These are phyloP conservation scores for Microsporum ferrugineum DNA, from an alignment of 2,329 filamentous ascomycete genomes.

Conservation along the genomic window DNA sequence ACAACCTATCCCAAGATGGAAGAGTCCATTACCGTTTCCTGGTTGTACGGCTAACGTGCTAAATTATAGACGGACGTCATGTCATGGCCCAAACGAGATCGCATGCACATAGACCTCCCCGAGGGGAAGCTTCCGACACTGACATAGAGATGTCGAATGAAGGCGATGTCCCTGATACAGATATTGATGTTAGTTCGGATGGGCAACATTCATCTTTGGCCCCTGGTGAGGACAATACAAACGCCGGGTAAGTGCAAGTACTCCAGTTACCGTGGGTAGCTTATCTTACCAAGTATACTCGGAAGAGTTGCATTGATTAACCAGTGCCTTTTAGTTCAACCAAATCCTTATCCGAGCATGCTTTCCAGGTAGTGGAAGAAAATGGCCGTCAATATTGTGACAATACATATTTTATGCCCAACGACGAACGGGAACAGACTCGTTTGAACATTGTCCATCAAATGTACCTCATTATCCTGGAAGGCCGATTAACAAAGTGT, in stretches of 20 bases:
- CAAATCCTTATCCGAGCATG: constrained; percentile 24
- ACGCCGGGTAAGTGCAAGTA: background rate
- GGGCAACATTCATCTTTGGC: background rate
- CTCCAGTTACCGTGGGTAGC: background rate
- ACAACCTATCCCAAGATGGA: background rate
- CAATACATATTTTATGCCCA: constrained; percentile 53
- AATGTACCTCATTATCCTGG: constrained; percentile 42
- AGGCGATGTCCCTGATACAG: background rate
- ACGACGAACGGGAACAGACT: constrained; percentile 54
- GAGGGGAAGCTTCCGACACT: background rate
- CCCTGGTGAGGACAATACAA: background rate
- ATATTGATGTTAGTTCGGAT: constrained; percentile 1
- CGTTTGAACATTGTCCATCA: constrained; percentile 52
- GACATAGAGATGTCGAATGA: constrained; percentile 1
- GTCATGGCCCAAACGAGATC: constrained; percentile 11
- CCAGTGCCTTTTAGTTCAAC: constrained; percentile 21
- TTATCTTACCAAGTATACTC: background rate
- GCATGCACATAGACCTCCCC: background rate
- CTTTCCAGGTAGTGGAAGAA: constrained; percentile 47
- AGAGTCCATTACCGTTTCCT: background rate
- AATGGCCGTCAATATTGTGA: constrained; percentile 53
- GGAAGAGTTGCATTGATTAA: background rate
- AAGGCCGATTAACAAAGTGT: constrained; percentile 25
- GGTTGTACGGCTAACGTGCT: background rate
- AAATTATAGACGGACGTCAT: constrained; percentile 6